phyloP scores from a whole-genome alignment of 768 basidiomycete species.

The Phaeolepiota aurea region DNA sequence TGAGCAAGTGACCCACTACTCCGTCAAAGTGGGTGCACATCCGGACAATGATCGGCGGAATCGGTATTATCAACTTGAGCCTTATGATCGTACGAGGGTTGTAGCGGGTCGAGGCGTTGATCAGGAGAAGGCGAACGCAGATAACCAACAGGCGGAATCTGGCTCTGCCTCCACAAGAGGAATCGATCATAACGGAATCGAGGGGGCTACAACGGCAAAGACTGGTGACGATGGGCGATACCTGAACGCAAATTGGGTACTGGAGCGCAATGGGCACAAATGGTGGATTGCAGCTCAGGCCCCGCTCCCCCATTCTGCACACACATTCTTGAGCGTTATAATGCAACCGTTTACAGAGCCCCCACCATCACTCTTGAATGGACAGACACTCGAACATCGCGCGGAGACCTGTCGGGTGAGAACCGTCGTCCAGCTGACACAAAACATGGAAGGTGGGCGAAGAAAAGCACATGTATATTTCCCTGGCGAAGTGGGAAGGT shows the following conservation, averaged over 20 bases:
- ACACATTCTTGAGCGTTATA: slow-evolving; percentile 71
- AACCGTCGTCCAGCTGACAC: slow-evolving; percentile 80
- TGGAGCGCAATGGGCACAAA: slow-evolving; percentile 60
- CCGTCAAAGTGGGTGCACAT: slow-evolving; percentile 39
- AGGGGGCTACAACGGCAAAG: too few relatives aligned
- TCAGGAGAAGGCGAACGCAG: slow-evolving; percentile 1
- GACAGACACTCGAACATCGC: slow-evolving; percentile 1
- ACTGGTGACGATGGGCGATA: too few relatives aligned
- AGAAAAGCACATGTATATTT: slow-evolving; percentile 78
- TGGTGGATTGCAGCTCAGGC: slow-evolving; percentile 88
- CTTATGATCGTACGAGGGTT: slow-evolving; percentile 79
- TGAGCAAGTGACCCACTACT: slow-evolving; percentile 37
- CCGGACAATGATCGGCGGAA: slow-evolving; percentile 40
- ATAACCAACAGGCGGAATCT: slow-evolving; percentile 5
- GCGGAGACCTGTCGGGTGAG: slow-evolving; percentile 38
- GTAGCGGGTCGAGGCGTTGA: slow-evolving; percentile 6
- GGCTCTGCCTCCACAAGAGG: too few relatives aligned
- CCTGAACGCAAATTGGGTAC: slow-evolving; percentile 83
- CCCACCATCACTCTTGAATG: slow-evolving; percentile 12
- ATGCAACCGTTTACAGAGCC: slow-evolving; percentile 36
- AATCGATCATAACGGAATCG: too few relatives aligned
- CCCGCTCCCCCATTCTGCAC: slow-evolving; percentile 58
- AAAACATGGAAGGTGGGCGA: slow-evolving; percentile 56
- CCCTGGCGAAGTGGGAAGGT: slow-evolving; percentile 48
- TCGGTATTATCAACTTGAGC: slow-evolving; percentile 66